A percentile compares a stretch with the other conserved stretches of the same genome.
phyloP scores from a whole-genome alignment of 441 rosid genomes.

The Metrosideros polymorpha region DNA sequence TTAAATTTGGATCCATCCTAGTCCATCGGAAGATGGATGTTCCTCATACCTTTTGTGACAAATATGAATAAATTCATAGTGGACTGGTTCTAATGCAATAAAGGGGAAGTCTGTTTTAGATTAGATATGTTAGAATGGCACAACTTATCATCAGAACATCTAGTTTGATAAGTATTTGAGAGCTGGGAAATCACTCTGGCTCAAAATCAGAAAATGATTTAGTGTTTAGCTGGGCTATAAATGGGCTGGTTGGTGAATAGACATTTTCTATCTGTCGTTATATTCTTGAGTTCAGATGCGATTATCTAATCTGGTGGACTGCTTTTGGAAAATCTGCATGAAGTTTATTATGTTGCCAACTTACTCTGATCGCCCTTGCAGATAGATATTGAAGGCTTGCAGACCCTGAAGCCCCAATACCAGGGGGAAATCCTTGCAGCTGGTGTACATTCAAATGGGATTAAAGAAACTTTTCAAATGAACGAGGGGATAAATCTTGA shows the following conservation, averaged over 20 bases:
- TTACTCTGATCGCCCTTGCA: constrained; percentile 15
- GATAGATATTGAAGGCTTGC: constrained; percentile 80
- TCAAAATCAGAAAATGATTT: background rate
- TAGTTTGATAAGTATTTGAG: background rate
- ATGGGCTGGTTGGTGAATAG: background rate
- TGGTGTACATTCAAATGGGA: constrained; percentile 38
- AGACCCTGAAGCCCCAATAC: constrained; percentile 64
- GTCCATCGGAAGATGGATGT: background rate
- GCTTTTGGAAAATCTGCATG: background rate
- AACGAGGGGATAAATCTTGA: constrained; percentile 73
- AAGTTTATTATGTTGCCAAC: background rate
- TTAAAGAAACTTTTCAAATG: constrained; percentile 33
- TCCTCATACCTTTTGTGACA: background rate
- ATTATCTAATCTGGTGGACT: background rate
- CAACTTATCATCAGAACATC: background rate
- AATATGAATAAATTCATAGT: background rate
- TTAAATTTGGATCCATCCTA: background rate
- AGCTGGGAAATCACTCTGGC: background rate
- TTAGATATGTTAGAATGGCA: background rate
- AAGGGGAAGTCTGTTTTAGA: background rate
- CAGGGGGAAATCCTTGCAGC: constrained; percentile 19
- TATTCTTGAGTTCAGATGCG: background rate
- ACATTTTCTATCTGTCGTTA: background rate
- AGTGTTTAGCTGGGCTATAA: background rate
- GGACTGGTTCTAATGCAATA: background rate